Evolutionary conservation across 2,329 filamentous ascomycete genomes (phyloP).

Genomic region (Zarea fungicola): DNA sequence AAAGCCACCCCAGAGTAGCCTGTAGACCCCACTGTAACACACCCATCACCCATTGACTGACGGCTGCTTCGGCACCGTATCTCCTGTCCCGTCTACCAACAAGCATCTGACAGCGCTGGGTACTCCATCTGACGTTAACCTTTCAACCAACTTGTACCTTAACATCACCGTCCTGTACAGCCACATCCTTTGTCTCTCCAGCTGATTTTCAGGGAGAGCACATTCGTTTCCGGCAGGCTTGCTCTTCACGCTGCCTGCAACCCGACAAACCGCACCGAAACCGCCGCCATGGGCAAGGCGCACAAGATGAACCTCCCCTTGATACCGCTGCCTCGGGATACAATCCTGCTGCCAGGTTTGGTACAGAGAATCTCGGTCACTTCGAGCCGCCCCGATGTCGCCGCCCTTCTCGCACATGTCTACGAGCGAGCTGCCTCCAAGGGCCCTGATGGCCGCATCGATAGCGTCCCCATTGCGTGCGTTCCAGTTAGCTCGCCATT

Average conservation of each 20-base stretch:
- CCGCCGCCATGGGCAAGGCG: constrained; percentile 32
- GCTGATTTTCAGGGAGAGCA: neutral
- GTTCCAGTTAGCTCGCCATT: constrained; percentile 76
- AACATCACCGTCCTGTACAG: neutral
- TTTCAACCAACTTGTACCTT: neutral
- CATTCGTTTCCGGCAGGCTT: neutral
- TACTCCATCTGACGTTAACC: constrained; percentile 8
- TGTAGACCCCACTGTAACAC: no score
- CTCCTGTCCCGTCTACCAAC: neutral
- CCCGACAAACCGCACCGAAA: constrained; percentile 1
- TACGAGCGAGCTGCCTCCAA: constrained; percentile 71
- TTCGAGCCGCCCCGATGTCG: constrained; percentile 75
- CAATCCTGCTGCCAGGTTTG: constrained; percentile 79
- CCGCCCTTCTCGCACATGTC: constrained; percentile 78
- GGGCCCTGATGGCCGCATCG: constrained; percentile 57
- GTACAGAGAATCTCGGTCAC: constrained; percentile 79
- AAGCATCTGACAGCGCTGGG: constrained; percentile 4
- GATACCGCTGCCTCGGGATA: constrained; percentile 74
- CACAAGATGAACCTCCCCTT: constrained; percentile 58
- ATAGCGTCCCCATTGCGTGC: constrained; percentile 75
- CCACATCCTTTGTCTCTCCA: no score
- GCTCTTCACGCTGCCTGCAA: constrained; percentile 4
- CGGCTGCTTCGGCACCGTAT: neutral
- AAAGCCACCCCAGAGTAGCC: neutral
- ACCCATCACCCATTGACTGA: neutral